Conservation (phyloP, 179 eudicot genomes). For the Vitellaria paradoxa region DNA sequence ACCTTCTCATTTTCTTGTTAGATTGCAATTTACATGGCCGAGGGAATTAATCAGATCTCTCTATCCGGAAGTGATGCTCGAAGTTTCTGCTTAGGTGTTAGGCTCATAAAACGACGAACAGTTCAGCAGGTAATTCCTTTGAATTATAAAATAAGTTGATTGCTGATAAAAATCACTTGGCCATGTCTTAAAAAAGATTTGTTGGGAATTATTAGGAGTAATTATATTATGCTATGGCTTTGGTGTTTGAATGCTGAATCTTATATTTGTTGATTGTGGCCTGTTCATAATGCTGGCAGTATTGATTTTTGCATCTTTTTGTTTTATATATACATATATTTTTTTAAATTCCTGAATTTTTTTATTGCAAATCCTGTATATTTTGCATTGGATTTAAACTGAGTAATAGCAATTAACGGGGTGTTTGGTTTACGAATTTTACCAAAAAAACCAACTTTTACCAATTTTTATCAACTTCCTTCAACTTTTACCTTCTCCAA, state of each 20-base stretch:
- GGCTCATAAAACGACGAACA: constrained; percentile 56
- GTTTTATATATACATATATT: background rate
- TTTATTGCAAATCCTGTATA: no score
- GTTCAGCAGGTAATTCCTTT: constrained; percentile 48
- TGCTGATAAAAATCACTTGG: background rate
- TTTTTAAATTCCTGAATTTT: no score
- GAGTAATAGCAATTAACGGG: no score
- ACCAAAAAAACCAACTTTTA: no score
- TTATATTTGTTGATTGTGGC: constrained; percentile 1
- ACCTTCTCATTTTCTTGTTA: constrained; percentile 22
- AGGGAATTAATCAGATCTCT: constrained; percentile 63
- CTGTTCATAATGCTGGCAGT: background rate
- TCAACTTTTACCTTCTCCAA: no score
- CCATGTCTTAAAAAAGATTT: background rate
- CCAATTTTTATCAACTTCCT: no score
- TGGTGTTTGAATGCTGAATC: background rate
- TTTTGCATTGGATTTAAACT: no score
- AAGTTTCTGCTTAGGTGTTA: constrained; percentile 65
- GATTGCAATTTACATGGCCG: constrained; percentile 50
- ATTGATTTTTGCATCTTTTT: background rate
- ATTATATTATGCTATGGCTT: background rate
- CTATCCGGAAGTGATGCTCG: constrained; percentile 72
- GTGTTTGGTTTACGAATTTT: no score
- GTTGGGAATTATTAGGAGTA: background rate
- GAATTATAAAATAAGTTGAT: background rate